Evolutionary conservation across 768 basidiomycete genomes (phyloP), one percentile per base, ranked within the genome.

Genomic region (Collybia mongolica): DNA sequence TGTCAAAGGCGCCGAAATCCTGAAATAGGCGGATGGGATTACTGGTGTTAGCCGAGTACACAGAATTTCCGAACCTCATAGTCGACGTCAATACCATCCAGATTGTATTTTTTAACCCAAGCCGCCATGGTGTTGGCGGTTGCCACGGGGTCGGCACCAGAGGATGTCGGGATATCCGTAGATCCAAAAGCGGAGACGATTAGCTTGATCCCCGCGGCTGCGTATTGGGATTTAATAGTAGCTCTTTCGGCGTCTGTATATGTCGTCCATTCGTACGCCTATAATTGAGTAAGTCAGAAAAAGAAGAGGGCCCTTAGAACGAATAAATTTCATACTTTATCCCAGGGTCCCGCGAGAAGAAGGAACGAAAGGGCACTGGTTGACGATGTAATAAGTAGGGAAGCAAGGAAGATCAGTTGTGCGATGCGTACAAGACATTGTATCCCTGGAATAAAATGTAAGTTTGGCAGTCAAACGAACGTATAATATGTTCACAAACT

Each of bases 21-120:
- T 85, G 48, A 2, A 18, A 20, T 24, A 24, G 40, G 43, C 39
- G 37, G 57, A 1, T 52, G 17, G 11, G 7, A 26, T 39, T 23
- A 20, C 39, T 8, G 36, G 12, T 12, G 20, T 35, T 53, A 22
- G 6, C 22, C 49, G 44, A 48, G 37, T 6, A 18, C 11, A 43
- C 38, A 39, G 44, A 37, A 36, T 36, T 8, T 39, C 45, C 49
- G 15, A 29, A 74, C 75, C 70, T 84, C 86, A 58, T 88, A 89
- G 63, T 89, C 86, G 29, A 90, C 82, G 60, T 88, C 86, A 20
- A 87, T 79, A 42, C 87, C 87, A 56, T 88, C 86, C 15, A 89
- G 66, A 42, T 71, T 65, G 51, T 75, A 84, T 57, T 80, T 55
- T 51, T 77, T 80, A 7, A 88, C 86, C 71, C 75, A 90, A 11